These are phyloP conservation scores for Penicillium thymicola DNA, from an alignment of 2,329 filamentous ascomycete species.

Conservation along the genomic window DNA sequence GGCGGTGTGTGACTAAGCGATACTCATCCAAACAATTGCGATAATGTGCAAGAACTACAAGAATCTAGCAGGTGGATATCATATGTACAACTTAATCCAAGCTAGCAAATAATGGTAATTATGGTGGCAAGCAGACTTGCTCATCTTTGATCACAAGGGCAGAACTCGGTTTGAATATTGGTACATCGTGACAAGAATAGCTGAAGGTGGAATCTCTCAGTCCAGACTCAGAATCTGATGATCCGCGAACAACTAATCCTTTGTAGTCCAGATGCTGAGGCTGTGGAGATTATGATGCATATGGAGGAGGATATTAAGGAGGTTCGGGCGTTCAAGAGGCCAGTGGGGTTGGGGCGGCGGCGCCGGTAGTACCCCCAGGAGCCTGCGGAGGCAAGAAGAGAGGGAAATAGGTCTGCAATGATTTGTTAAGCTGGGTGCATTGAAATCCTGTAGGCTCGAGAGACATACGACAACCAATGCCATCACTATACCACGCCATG, in stretches of 20 bases:
- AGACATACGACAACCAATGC: slow-evolving; percentile 52
- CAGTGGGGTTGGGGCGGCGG: slow-evolving; percentile 49
- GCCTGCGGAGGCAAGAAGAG: slow-evolving; percentile 60
- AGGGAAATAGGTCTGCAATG: slow-evolving; percentile 59
- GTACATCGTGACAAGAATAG: slow-evolving; percentile 8
- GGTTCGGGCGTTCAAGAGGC: slow-evolving; percentile 31
- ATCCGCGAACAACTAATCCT: neutral
- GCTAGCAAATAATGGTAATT: neutral
- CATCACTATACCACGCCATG: slow-evolving; percentile 50
- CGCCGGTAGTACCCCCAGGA: slow-evolving; percentile 29
- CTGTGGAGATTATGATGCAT: slow-evolving; percentile 3
- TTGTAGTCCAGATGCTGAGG: neutral
- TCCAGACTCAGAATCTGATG: neutral
- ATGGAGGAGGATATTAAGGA: slow-evolving; percentile 9
- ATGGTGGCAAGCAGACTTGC: neutral
- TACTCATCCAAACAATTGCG: slow-evolving; percentile 2
- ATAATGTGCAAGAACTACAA: neutral
- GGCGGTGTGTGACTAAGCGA: slow-evolving; percentile 35
- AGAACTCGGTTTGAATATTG: slow-evolving; percentile 8
- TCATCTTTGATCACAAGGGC: slow-evolving; percentile 7
- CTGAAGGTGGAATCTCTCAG: neutral
- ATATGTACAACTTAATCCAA: neutral
- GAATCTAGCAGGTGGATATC: neutral
- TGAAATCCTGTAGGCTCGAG: neutral
- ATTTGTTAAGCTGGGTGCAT: slow-evolving; percentile 8